Evolutionary conservation across 441 rosid species (phyloP), one percentile per base, ranked within the genome.

Genomic region (Mallotus japonicus): DNA sequence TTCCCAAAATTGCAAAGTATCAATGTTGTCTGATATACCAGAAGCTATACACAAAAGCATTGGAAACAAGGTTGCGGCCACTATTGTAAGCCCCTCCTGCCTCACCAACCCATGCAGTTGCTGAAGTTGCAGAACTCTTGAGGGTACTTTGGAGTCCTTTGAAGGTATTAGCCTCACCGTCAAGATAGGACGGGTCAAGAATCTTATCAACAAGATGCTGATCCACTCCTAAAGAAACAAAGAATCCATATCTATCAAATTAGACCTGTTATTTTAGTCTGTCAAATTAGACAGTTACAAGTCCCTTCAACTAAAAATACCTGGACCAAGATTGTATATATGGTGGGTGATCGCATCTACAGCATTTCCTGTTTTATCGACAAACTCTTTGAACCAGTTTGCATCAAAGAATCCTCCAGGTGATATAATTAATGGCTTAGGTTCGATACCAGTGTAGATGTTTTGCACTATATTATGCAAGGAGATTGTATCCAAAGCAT

Each of bases 51-150:
- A 92, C 96, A 53, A 95, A 95, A 2, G 99, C 92, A 81, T 95
- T 89, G 6, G 94, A 84, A 67, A 95, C 97, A 46, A 71, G 89
- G 73, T 90, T 84, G 50, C 55, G 85, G 46, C 99, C 98, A 32
- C 98, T 95, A 84, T 95, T 95, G 83, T 93, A 93, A 60, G 97
- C 99, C 32, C 99, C 98, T 78, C 99, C 99, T 32, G 99, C 62
- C 78, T 95, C 99, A 57, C 99, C 94, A 80, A 95, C 96, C 99
- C 98, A 91, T 20, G 95, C 90, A 55, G 58, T 80, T 28, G 89
- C 88, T n/a, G 85, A 77, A 56, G 92, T 85, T 81, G 77, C 70
- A 55, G 97, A 83, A 62, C 61, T 83, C 77, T 81, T 86, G 51
- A 95, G 76, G 62, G 78, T 71, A 69, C 77, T 82, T 70, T 81